phyloP scores from a whole-genome alignment of 2,329 filamentous ascomycete species.

The Botryotinia convoluta region DNA sequence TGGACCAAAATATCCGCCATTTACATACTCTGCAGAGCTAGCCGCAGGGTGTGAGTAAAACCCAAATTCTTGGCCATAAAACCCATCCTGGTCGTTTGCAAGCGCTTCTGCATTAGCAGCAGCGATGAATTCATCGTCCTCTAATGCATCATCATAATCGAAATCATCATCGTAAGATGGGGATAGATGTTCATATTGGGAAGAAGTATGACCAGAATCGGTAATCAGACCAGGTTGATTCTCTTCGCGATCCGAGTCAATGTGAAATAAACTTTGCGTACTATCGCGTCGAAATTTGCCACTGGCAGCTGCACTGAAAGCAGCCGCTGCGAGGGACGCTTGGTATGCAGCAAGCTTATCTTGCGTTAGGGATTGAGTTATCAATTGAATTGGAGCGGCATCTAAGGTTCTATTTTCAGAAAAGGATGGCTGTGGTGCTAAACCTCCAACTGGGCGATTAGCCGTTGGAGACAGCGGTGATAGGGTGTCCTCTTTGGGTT shows the following conservation, averaged over 20 bases:
- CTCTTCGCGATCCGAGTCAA: conserved; percentile 33
- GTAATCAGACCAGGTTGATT: conserved; percentile 41
- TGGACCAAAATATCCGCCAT: conserved; percentile 87
- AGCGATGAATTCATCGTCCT: conserved; percentile 89
- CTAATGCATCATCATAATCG: conserved; percentile 61
- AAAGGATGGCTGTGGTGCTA: conserved; percentile 34
- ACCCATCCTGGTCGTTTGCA: conserved; percentile 87
- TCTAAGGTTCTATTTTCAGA: conserved; percentile 14
- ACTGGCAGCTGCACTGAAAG: conserved; percentile 70
- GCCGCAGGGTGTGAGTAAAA: conserved; percentile 72
- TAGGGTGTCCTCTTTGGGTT: background rate
- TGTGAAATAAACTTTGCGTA: conserved; percentile 26
- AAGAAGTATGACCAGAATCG: conserved; percentile 41
- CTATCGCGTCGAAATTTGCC: conserved; percentile 68
- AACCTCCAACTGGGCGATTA: conserved; percentile 12
- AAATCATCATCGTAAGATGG: conserved; percentile 45
- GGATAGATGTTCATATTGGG: conserved; percentile 39
- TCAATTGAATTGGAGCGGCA: background rate
- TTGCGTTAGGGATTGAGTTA: conserved; percentile 46
- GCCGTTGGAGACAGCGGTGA: background rate
- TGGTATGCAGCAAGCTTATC: conserved; percentile 72
- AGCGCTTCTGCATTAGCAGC: conserved; percentile 92
- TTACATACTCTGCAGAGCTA: conserved; percentile 53
- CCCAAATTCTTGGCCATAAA: conserved; percentile 94
- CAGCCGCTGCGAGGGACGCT: conserved; percentile 77